Evolutionary conservation across 2,329 filamentous ascomycete genomes (phyloP), one percentile per base, ranked within the genome.

Genomic region (Coleophoma eucalyptorum): DNA sequence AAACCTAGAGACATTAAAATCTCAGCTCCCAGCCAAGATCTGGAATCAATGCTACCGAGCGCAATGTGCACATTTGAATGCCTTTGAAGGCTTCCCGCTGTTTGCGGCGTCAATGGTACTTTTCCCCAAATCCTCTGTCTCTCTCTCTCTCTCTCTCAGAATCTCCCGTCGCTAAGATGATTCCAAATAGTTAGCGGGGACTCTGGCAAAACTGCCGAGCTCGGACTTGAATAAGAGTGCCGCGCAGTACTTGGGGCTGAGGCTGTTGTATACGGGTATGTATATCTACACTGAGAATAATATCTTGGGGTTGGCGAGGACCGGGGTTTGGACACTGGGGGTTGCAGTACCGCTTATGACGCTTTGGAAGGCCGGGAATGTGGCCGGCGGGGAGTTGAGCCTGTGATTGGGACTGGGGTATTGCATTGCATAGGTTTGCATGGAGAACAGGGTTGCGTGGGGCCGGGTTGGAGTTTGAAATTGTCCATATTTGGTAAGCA

Each of bases 241-340:
- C 15, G 35, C 16, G 35, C 35, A 38, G 35, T 38, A 38, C 13
- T 6, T 38, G 15, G 35, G 35, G 15, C 16, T 38, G 35, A 6
- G 35, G 3, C 6, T 18, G 35, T 11, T 38, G 35, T 38, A 38
- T 38, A 38, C 35, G 13, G 35, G 35, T 2, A 2, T 38, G 35
- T 38, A 38, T 18, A 11, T 38, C 3, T n/a, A 15, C 13, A 38
- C 21, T 7, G 57, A 49, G 32, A 64, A 61, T 3, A 51, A 51
- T 11, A 40, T 40, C 38, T 54, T 52, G 7, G 52, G 38, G 3
- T 34, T 46, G 0, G 35, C 35, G 2, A 47, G 31, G 4, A 64
- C 51, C 4, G 55, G 33, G 10, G 35, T 18, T 2, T 38, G 35
- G 35, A 18, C 35, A 8, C 12, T 38, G 35, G 16, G 35, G 6